A percentile compares a stretch with the other conserved stretches of the same genome.
phyloP scores from a whole-genome alignment of 2,329 filamentous ascomycete genomes.

The Cladophialophora exuberans region DNA sequence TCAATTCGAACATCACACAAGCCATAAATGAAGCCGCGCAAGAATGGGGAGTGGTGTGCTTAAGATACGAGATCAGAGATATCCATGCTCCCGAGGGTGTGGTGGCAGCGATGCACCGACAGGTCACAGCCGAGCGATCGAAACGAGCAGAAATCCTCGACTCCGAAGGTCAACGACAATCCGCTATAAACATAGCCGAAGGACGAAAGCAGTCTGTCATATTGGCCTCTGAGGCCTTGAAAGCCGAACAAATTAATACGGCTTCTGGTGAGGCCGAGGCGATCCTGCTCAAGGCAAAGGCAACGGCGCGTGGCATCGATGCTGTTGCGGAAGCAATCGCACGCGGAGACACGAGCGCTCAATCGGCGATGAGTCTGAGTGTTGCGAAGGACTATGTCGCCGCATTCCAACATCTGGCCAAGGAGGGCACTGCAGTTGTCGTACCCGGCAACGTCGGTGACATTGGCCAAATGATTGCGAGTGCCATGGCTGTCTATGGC shows the following conservation, averaged over 20 bases:
- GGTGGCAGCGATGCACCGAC: constrained; percentile 96
- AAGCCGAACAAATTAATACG: constrained; percentile 88
- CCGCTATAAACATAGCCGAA: constrained; percentile 98
- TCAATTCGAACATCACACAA: constrained; percentile 98
- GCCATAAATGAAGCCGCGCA: constrained; percentile 98
- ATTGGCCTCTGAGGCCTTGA: constrained; percentile 87
- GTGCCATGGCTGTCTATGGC: constrained; percentile 91
- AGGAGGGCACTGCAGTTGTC: constrained; percentile 92
- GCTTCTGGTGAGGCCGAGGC: constrained; percentile 93
- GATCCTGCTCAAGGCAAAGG: constrained; percentile 80
- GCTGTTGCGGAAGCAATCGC: constrained; percentile 77
- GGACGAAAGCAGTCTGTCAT: constrained; percentile 97
- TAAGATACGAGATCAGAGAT: constrained; percentile 97
- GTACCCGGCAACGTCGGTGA: constrained; percentile 97
- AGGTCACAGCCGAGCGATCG: constrained; percentile 94
- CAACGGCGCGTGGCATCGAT: constrained; percentile 86
- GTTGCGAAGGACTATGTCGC: constrained; percentile 99
- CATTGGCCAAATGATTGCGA: constrained; percentile 95
- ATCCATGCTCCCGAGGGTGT: constrained; percentile 94
- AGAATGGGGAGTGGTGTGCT: constrained; percentile 93
- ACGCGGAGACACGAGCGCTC: constrained; percentile 73
- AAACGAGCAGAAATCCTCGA: constrained; percentile 98
- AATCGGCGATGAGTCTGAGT: constrained; percentile 80
- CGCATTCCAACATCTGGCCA: constrained; percentile 87
- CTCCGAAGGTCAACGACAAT: constrained; percentile 94